These are phyloP conservation scores for Bimuria novae-zelandiae DNA, from an alignment of 2,329 filamentous ascomycete genomes.

Conservation along the genomic window DNA sequence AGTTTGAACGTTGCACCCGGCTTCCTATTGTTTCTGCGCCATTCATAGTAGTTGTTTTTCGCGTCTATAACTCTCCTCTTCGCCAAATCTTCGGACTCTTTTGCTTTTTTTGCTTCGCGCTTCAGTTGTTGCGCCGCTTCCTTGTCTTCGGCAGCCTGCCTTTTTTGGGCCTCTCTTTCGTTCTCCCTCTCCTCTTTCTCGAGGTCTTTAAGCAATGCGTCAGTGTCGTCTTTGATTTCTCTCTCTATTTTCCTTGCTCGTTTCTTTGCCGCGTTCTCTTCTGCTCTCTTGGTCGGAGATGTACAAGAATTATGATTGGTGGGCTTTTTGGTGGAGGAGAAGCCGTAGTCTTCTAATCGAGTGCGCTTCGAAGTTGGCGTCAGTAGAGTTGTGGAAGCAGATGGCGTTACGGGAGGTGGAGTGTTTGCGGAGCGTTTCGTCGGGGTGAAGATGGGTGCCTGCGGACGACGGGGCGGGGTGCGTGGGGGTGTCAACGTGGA, in stretches of 20 bases:
- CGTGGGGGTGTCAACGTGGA: not conserved
- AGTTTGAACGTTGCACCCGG: not conserved
- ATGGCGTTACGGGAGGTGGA: not conserved
- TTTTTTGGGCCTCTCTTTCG: not conserved
- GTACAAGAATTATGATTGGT: no score
- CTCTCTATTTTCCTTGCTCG: not conserved
- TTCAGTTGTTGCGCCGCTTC: not conserved
- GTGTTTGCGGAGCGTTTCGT: not conserved
- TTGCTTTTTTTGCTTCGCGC: not conserved
- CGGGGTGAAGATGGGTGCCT: conserved; percentile 1
- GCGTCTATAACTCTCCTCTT: not conserved
- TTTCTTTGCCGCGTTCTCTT: conserved; percentile 1
- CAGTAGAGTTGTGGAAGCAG: not conserved
- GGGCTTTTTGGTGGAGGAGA: not conserved
- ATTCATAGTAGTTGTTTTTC: not conserved
- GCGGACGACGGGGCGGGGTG: conserved; percentile 2
- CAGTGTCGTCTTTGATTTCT: not conserved
- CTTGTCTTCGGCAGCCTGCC: not conserved
- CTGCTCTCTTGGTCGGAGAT: no score
- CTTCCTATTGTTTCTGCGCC: not conserved
- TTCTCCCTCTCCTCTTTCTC: not conserved
- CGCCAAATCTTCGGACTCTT: no score
- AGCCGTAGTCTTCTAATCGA: not conserved
- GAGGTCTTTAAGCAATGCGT: not conserved
- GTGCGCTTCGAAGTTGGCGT: not conserved